Base-by-base conservation (phyloP, 768 basidiomycete species). In the Rhizopogon vesiculosus region DNA sequence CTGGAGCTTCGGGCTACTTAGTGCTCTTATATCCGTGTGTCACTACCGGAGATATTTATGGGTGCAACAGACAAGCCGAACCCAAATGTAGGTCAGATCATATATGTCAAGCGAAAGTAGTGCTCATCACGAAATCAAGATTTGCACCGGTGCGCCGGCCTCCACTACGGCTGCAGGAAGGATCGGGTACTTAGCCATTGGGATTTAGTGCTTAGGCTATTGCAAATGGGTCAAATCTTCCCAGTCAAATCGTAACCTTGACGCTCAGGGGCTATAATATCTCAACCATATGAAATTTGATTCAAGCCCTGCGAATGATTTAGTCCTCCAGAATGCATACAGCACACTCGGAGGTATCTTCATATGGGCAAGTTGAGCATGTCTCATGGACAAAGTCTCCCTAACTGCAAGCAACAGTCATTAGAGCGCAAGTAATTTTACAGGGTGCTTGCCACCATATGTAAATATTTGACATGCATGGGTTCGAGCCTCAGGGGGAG, bases 291-390 rank as follows among this genome's bases (percentile, higher is more conserved):
- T 29, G 62, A 61, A 69, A 28, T 48, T 12, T 18, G n/a, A 18
- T 35, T 19, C 18, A 18, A 33, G 18, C 31, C 18, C 31, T 33
- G 15, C 78, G 81, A 29, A 78, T 59, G 84, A 86, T 61, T 64
- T 76, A 15, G 80, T 77, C 6, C 80, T 86, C 56, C 87, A 88
- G 70, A 77, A 78, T 56, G 76, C 80, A 28, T 73, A 67, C 70
- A 13, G 79, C 80, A 13, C 81, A 85, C 74, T 5, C 83, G 73
- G 63, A 74, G 58, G 85, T 82, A 13, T 77, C 83, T 12, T 87
- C 63, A 81, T 86, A 55, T 87, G 81, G 82, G 73, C 86, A 81
- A 84, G 22, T 12, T 12, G 56, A 87, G 84, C 82, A 85, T 13
- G 86, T 86, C 60, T 87, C 76, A 73, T 86, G 70, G 62, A 74